Evolutionary conservation across 495 filamentous ascomycete genomes (phyloP).

Genomic region (Thozetella sp.): DNA sequence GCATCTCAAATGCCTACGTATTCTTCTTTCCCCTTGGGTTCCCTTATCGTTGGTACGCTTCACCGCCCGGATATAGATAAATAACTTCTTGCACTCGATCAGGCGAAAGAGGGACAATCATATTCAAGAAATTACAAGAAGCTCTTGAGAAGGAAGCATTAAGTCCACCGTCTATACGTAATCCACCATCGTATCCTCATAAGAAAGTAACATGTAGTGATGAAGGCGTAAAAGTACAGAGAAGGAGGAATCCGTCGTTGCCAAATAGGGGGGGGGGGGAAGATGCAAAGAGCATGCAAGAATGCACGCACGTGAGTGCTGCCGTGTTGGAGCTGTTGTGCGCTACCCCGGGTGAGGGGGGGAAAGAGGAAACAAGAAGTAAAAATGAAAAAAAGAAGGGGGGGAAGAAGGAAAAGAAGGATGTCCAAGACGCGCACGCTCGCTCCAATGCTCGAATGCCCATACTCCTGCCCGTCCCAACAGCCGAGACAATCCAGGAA

Average conservation of each 20-base stretch:
- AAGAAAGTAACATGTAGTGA: not conserved
- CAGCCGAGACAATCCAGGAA: slow-evolving; percentile 3
- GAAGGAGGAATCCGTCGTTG: too few relatives aligned
- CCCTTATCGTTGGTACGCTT: too few relatives aligned
- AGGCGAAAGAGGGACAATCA: not conserved
- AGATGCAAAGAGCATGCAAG: not conserved
- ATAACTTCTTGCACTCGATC: not conserved
- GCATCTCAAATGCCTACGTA: too few relatives aligned
- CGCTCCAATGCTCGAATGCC: slow-evolving; percentile 8
- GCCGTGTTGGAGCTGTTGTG: too few relatives aligned
- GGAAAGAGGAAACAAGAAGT: slow-evolving; percentile 4
- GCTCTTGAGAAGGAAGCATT: not conserved
- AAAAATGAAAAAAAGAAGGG: slow-evolving; percentile 13
- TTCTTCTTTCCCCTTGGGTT: too few relatives aligned
- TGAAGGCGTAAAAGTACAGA: not conserved
- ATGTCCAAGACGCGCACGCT: slow-evolving; percentile 6
- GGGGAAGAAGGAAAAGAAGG: not conserved
- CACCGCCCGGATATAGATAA: not conserved
- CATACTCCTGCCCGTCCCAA: not conserved
- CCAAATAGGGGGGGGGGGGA: not conserved
- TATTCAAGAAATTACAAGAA: not conserved
- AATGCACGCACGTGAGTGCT: not conserved
- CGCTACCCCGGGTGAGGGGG: slow-evolving; percentile 1
- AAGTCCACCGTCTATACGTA: slow-evolving; percentile 1
- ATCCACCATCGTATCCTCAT: not conserved